These are phyloP conservation scores for Cryomyces antarcticus DNA, from an alignment of 495 filamentous ascomycete genomes.

Conservation along the genomic window DNA sequence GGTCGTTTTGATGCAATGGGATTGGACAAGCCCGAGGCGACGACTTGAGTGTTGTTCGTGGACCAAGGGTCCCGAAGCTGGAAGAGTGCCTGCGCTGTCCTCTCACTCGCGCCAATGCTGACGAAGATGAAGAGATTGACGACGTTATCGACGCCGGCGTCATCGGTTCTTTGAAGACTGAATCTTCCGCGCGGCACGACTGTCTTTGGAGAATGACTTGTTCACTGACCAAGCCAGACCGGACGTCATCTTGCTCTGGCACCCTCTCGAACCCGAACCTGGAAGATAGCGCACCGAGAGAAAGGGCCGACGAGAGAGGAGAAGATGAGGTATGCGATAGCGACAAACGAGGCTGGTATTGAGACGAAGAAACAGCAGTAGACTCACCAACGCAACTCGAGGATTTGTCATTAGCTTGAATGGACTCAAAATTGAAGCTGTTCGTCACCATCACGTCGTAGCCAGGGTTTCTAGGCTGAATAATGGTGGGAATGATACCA, in stretches of 20 bases:
- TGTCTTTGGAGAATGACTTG: no score
- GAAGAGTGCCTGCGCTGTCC: background rate
- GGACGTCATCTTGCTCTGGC: no score
- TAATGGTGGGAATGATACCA: constrained; percentile 44
- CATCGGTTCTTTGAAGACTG: constrained; percentile 1
- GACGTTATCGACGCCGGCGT: background rate
- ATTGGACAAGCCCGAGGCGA: background rate
- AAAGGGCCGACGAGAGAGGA: no score
- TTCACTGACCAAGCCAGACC: no score
- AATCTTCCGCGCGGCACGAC: background rate
- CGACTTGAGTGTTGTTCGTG: background rate
- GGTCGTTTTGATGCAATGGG: constrained; percentile 1
- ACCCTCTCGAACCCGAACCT: constrained; percentile 1
- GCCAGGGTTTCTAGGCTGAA: constrained; percentile 37
- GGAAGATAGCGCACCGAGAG: background rate
- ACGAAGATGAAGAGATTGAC: constrained; percentile 12
- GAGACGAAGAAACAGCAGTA: constrained; percentile 19
- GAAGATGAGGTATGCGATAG: no score
- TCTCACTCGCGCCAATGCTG: constrained; percentile 7
- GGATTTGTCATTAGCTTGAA: constrained; percentile 38
- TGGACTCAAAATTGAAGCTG: constrained; percentile 33
- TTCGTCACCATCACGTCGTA: constrained; percentile 18
- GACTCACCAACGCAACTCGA: constrained; percentile 66
- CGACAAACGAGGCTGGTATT: constrained; percentile 5
- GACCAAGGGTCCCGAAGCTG: background rate